Conservation (phyloP, 495 filamentous ascomycete genomes). For the Patellaria atrata region DNA sequence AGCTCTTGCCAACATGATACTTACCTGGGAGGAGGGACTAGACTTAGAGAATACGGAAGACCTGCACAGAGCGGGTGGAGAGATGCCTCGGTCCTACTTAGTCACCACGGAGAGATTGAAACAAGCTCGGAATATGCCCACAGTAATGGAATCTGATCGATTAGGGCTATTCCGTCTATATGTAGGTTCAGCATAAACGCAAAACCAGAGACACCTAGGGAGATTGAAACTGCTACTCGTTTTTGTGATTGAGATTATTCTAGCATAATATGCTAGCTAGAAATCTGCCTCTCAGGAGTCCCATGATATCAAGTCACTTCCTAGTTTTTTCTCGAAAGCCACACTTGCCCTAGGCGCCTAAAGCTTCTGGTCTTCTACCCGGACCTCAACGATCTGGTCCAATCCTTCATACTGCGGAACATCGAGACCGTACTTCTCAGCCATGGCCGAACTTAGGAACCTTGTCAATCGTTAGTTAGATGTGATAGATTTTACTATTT, state of each 20-base stretch:
- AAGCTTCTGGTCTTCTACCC: conserved; percentile 35
- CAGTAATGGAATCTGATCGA: no score
- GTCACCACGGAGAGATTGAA: conserved; percentile 23
- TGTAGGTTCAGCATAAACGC: no score
- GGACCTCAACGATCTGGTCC: conserved; percentile 78
- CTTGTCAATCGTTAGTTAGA: conserved; percentile 30
- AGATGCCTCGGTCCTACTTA: conserved; percentile 23
- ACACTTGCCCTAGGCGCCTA: no score
- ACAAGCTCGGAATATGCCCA: conserved; percentile 17
- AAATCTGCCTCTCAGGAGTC: no score
- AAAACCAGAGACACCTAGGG: no score
- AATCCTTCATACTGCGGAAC: conserved; percentile 72
- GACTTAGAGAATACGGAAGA: conserved; percentile 8
- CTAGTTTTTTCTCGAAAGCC: no score
- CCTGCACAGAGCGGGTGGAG: conserved; percentile 10
- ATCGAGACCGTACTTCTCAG: conserved; percentile 76
- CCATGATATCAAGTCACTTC: no score
- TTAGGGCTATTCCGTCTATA: no score
- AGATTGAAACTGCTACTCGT: no score
- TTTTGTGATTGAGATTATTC: no score
- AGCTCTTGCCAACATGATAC: conserved; percentile 49
- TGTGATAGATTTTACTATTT: no score
- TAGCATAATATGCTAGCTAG: no score
- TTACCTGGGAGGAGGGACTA: conserved; percentile 24
- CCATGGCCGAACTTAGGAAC: conserved; percentile 66